Evolutionary conservation across 257 asterid genomes (phyloP).

Genomic region (Primulina huaijiensis): DNA sequence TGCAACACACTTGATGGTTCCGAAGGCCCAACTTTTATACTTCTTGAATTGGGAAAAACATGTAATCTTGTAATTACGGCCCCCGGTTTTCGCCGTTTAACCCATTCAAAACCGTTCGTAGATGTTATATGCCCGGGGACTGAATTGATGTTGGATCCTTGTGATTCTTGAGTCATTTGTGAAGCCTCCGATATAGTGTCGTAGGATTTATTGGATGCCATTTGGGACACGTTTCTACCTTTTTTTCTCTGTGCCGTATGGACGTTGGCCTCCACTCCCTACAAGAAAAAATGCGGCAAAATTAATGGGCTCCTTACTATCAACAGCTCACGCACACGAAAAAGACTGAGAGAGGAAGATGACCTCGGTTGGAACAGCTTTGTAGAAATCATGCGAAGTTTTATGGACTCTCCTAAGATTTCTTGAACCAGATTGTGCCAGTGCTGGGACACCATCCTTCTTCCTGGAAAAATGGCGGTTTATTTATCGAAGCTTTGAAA

Average conservation of each 20-base stretch:
- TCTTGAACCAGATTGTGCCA: slow-evolving; percentile 41
- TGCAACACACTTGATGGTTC: slow-evolving; percentile 32
- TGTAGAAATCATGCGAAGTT: slow-evolving; percentile 42
- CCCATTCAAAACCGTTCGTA: slow-evolving; percentile 52
- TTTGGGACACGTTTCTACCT: slow-evolving; percentile 40
- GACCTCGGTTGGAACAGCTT: slow-evolving; percentile 56
- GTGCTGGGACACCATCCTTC: slow-evolving; percentile 30
- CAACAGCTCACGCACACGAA: slow-evolving; percentile 3
- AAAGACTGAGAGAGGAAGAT: slow-evolving; percentile 21
- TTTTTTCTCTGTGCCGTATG: slow-evolving; percentile 43
- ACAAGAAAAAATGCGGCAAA: slow-evolving; percentile 6
- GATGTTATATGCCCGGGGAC: slow-evolving; percentile 49
- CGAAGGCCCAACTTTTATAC: slow-evolving; percentile 24
- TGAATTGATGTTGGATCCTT: slow-evolving; percentile 44
- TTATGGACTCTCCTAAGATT: slow-evolving; percentile 55
- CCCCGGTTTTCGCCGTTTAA: slow-evolving; percentile 41
- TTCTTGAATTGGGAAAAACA: slow-evolving; percentile 31
- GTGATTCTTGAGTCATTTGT: slow-evolving; percentile 50
- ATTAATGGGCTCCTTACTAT: background rate
- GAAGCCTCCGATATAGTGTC: slow-evolving; percentile 75
- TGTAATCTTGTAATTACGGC: slow-evolving; percentile 43
- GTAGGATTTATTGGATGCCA: slow-evolving; percentile 41
- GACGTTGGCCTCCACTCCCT: slow-evolving; percentile 46
- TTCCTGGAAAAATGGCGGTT: slow-evolving; percentile 43
- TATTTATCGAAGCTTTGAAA: slow-evolving; percentile 3